Percentiles rank a stretch among this genome's conserved stretches.
phyloP scores from a whole-genome alignment of 352 stramenopile species.

The Globisporangium carolinianum region DNA sequence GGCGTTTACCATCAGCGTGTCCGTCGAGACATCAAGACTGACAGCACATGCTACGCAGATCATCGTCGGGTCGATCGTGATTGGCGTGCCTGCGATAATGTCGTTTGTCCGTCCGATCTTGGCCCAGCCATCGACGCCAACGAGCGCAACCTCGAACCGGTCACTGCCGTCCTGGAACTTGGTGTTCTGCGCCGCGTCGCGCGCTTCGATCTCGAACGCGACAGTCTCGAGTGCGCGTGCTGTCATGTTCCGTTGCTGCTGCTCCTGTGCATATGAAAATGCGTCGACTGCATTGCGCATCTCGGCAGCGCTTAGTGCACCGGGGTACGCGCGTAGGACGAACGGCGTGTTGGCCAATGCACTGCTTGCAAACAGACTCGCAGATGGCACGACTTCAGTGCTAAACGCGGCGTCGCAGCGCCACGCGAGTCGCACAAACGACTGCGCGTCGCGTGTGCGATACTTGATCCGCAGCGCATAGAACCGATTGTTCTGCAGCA shows the following conservation, averaged over 20 bases:
- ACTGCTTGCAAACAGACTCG: constrained; percentile 31
- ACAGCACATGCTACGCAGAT: constrained; percentile 56
- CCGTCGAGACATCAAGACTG: constrained; percentile 29
- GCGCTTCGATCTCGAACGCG: constrained; percentile 75
- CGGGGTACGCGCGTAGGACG: constrained; percentile 66
- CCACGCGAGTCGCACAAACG: constrained; percentile 84
- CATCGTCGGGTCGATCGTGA: constrained; percentile 35
- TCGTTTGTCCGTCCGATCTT: constrained; percentile 84
- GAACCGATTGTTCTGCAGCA: constrained; percentile 37
- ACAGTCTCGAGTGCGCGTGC: constrained; percentile 38
- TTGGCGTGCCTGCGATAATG: constrained; percentile 24
- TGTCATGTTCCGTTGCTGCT: constrained; percentile 18
- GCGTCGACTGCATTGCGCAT: constrained; percentile 57
- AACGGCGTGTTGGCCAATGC: constrained; percentile 48
- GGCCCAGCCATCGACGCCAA: constrained; percentile 83
- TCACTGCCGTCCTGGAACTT: constrained; percentile 83
- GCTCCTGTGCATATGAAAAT: constrained; percentile 18
- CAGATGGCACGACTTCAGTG: constrained; percentile 12
- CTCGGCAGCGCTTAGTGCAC: constrained; percentile 45
- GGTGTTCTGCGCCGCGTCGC: constrained; percentile 73
- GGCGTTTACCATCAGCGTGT: constrained; percentile 45
- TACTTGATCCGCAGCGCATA: constrained; percentile 85
- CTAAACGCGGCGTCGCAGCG: constrained; percentile 22
- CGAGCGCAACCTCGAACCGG: constrained; percentile 75
- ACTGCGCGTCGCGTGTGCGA: constrained; percentile 66